Evolutionary conservation across 768 basidiomycete species (phyloP).

Genomic region (Boletus huronensis): DNA sequence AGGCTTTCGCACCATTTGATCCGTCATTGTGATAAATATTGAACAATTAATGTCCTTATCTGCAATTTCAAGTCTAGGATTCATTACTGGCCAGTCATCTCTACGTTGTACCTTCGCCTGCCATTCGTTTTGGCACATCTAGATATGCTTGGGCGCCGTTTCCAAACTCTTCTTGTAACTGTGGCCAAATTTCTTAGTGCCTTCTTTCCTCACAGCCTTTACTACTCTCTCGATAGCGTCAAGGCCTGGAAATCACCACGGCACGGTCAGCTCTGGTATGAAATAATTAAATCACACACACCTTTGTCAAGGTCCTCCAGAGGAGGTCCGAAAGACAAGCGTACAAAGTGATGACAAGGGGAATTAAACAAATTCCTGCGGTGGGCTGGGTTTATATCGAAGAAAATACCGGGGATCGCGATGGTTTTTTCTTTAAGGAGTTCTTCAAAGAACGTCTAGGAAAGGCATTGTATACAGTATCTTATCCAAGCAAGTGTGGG

Average conservation of each 20-base stretch:
- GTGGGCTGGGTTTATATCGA: slow-evolving; percentile 74
- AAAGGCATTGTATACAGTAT: slow-evolving; percentile 1
- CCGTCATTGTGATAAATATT: slow-evolving; percentile 36
- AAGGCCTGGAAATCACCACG: slow-evolving; percentile 45
- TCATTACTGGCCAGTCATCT: not conserved
- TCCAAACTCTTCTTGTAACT: slow-evolving; percentile 62
- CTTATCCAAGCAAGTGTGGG: not conserved
- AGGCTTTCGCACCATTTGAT: slow-evolving; percentile 74
- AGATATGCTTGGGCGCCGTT: slow-evolving; percentile 25
- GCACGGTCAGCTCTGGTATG: not conserved
- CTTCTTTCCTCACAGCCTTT: slow-evolving; percentile 61
- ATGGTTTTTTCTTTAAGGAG: slow-evolving; percentile 87
- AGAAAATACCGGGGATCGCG: slow-evolving; percentile 89
- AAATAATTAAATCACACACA: slow-evolving; percentile 19
- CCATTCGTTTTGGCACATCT: not conserved
- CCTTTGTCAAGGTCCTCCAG: slow-evolving; percentile 77
- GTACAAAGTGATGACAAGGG: slow-evolving; percentile 86
- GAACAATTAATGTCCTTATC: not conserved
- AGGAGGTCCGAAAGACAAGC: slow-evolving; percentile 84
- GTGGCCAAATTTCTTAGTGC: slow-evolving; percentile 63
- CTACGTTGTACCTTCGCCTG: not conserved
- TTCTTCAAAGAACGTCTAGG: slow-evolving; percentile 89
- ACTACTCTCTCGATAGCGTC: slow-evolving; percentile 84
- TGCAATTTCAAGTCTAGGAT: not conserved
- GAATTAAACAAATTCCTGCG: slow-evolving; percentile 87